phyloP scores from a whole-genome alignment of 176 grass and related monocot species.

The Eleusine coracana region DNA sequence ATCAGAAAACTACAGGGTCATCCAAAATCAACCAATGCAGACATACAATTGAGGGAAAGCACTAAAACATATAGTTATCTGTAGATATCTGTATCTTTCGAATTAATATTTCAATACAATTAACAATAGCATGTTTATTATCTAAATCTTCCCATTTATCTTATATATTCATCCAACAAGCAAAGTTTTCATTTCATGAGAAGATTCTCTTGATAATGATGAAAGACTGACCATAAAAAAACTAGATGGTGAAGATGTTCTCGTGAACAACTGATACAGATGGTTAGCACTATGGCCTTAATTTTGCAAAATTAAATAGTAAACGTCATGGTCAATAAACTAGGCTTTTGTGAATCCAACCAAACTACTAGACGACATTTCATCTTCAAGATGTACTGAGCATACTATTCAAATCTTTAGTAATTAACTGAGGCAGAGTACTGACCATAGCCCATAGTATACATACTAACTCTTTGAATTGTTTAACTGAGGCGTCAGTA shows the following conservation, averaged over 20 bases:
- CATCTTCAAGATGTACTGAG: background rate
- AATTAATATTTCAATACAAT: background rate
- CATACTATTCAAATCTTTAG: background rate
- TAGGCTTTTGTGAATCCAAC: background rate
- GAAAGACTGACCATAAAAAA: background rate
- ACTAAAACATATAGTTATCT: background rate
- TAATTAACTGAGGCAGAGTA: background rate
- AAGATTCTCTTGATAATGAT: background rate
- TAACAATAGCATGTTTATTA: background rate
- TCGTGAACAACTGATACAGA: background rate
- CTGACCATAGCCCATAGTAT: background rate
- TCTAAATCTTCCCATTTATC: background rate
- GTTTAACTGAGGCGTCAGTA: too few species aligned
- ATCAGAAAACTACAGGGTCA: background rate
- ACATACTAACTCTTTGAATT: background rate
- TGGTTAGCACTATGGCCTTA: background rate
- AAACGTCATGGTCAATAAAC: background rate
- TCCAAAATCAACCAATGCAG: background rate
- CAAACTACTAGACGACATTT: background rate
- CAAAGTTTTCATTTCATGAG: conserved; percentile 1
- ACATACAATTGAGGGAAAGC: background rate
- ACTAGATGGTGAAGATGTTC: background rate
- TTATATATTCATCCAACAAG: background rate
- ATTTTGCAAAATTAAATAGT: background rate
- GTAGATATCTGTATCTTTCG: background rate